Conservation (phyloP, 2,329 filamentous ascomycete species). For the Pseudopyricularia cyperi region DNA sequence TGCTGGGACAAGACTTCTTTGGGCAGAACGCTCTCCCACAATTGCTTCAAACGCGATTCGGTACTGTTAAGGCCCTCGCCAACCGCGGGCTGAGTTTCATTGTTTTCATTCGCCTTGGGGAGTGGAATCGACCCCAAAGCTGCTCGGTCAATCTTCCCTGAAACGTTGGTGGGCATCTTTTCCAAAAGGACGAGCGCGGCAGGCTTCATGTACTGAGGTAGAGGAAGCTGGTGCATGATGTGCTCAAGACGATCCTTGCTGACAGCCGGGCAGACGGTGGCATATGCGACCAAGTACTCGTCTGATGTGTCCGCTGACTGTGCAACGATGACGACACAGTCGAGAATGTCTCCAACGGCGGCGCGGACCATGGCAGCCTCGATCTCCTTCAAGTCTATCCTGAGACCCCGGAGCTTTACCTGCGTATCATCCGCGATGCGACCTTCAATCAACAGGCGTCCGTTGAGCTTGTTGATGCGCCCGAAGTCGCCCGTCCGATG, state of each 20-base stretch:
- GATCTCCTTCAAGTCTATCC: background rate
- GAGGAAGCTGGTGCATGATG: background rate
- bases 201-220: background rate
- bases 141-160: background rate
- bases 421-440: constrained; percentile 27
- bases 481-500: background rate
- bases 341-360: background rate
- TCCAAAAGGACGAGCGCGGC: background rate
- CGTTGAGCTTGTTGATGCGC: constrained; percentile 6
- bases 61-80: background rate
- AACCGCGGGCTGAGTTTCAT: background rate
- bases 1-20: background rate
- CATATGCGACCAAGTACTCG: background rate
- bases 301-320: background rate
- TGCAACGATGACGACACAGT: background rate
- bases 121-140: background rate
- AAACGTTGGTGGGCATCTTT: background rate
- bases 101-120: background rate
- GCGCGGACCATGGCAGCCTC: background rate
- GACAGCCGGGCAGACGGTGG: background rate
- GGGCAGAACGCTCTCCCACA: background rate
- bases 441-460: constrained; percentile 19
- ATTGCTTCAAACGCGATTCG: background rate
- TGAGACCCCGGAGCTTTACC: constrained; percentile 24
- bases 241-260: background rate